A percentile compares a stretch with the other conserved stretches of the same genome.
phyloP scores from a whole-genome alignment of 2,329 filamentous ascomycete genomes.

The Monascus ruber region DNA sequence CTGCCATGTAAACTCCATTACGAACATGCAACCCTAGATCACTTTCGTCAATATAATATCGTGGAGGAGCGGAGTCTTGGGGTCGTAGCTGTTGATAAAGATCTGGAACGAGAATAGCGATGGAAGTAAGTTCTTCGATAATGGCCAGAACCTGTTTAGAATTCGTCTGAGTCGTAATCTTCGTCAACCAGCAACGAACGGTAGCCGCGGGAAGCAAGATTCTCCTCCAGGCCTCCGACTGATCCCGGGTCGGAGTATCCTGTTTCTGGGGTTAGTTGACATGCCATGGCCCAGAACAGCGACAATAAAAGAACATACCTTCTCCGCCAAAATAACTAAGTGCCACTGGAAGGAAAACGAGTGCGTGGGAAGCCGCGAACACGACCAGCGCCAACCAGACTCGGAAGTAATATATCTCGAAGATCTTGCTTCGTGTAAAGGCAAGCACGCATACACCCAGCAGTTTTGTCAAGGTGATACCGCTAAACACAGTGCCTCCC shows the following conservation, averaged over 20 bases:
- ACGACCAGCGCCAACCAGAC: slow-evolving; percentile 88
- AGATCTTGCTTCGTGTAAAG: slow-evolving; percentile 95
- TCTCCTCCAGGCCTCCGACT: slow-evolving; percentile 80
- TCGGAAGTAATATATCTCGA: slow-evolving; percentile 98
- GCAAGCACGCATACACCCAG: slow-evolving; percentile 84
- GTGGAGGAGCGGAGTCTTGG: too few species aligned
- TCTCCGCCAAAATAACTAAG: slow-evolving; percentile 75
- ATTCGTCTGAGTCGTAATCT: slow-evolving; percentile 61
- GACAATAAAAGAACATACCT: slow-evolving; percentile 36
- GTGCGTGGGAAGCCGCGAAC: slow-evolving; percentile 76
- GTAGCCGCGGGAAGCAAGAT: slow-evolving; percentile 68
- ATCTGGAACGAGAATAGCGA: too few species aligned
- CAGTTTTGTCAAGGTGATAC: slow-evolving; percentile 92
- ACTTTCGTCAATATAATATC: too few species aligned
- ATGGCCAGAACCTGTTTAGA: slow-evolving; percentile 12
- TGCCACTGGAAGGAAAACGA: slow-evolving; percentile 84
- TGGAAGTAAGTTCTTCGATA: too few species aligned
- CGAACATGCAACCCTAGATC: too few species aligned
- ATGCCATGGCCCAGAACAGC: neutral
- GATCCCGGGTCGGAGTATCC: slow-evolving; percentile 79
- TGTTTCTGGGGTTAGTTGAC: slow-evolving; percentile 10
- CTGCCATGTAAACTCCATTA: too few species aligned
- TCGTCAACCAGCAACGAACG: slow-evolving; percentile 67
- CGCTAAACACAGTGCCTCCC: slow-evolving; percentile 85
- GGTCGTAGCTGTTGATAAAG: too few species aligned